A percentile compares a stretch with the other conserved stretches of the same genome.
These are phyloP conservation scores for Fraxinus americana DNA, from an alignment of 257 asterid species.

Conservation along the genomic window DNA sequence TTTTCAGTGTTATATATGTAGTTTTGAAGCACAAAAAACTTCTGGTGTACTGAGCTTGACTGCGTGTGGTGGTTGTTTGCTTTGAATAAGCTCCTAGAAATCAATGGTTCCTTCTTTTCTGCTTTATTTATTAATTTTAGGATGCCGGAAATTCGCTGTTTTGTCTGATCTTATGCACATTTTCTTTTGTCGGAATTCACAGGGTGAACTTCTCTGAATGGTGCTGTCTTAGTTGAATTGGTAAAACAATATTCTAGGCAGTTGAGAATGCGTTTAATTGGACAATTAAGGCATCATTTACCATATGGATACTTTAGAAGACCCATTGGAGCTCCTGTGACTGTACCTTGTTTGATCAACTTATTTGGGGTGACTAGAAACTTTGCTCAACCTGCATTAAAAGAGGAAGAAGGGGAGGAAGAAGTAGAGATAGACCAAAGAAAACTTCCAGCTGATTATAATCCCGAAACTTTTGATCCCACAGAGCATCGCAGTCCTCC, in stretches of 20 bases:
- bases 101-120: not conserved
- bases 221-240: not conserved
- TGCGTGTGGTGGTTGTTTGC: not conserved
- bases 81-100: not conserved
- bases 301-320: slow-evolving; percentile 38
- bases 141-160: not conserved
- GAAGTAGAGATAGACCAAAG: slow-evolving; percentile 76
- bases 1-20: no score
- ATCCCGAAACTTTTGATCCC: slow-evolving; percentile 73
- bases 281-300: slow-evolving; percentile 50
- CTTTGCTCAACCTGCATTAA: slow-evolving; percentile 56
- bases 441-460: slow-evolving; percentile 85
- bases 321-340: slow-evolving; percentile 26
- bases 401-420: slow-evolving; percentile 59
- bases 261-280: slow-evolving; percentile 55
- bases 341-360: slow-evolving; percentile 29
- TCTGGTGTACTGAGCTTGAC: not conserved
- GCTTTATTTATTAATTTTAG: not conserved
- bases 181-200: not conserved
- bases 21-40: not conserved
- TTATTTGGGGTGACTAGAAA: slow-evolving; percentile 36
- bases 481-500: slow-evolving; percentile 87
- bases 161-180: not conserved
- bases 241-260: not conserved
- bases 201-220: not conserved